Evolutionary conservation across 148 eudicot species (phyloP).

Genomic region (Amaranthus palmeri): DNA sequence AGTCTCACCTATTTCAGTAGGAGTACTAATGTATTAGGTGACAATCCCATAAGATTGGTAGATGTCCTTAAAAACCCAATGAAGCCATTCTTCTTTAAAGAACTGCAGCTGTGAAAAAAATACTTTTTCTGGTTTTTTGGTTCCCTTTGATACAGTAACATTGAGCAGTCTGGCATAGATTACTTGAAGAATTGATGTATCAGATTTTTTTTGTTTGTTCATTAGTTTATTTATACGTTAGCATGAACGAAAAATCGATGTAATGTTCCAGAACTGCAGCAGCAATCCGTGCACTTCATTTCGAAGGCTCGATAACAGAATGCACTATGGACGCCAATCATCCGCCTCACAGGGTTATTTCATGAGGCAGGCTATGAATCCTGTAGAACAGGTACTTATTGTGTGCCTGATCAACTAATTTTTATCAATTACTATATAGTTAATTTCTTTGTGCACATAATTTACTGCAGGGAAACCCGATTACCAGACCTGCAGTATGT

Average conservation of each 20-base stretch:
- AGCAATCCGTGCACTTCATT: constrained; percentile 45
- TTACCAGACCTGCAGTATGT: constrained; percentile 24
- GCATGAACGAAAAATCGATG: neutral
- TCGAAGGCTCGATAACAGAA: constrained; percentile 52
- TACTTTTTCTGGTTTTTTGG: too few relatives aligned
- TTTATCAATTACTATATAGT: neutral
- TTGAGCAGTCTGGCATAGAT: too few relatives aligned
- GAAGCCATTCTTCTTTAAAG: too few relatives aligned
- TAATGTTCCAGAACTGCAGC: constrained; percentile 54
- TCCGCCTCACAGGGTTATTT: constrained; percentile 51
- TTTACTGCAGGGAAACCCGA: constrained; percentile 28
- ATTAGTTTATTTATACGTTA: neutral
- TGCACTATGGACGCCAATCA: constrained; percentile 58
- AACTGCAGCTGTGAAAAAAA: too few relatives aligned
- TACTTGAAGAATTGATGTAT: too few relatives aligned
- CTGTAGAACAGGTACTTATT: constrained; percentile 39
- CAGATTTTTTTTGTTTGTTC: too few relatives aligned
- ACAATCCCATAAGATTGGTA: too few relatives aligned
- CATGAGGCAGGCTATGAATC: constrained; percentile 53
- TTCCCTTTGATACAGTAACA: too few relatives aligned
- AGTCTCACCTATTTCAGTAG: too few relatives aligned
- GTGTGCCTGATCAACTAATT: too few relatives aligned
- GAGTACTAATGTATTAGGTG: too few relatives aligned
- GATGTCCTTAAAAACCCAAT: too few relatives aligned
- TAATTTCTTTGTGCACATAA: neutral